Conservation (phyloP, 306 rosid species). For the Leucaena leucocephala region DNA sequence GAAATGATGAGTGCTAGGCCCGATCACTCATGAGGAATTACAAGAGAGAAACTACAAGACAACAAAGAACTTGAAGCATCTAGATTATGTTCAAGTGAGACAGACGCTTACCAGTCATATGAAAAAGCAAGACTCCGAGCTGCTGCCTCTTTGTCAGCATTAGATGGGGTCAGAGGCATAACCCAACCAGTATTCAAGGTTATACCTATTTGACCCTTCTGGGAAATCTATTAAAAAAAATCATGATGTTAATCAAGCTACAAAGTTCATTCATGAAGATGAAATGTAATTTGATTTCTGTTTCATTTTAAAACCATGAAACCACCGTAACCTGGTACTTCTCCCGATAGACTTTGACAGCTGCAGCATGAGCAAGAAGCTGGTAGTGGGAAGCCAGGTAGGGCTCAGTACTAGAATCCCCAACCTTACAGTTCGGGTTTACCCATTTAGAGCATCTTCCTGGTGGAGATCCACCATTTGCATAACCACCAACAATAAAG, state of each 20-base stretch:
- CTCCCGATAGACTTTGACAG: conserved; percentile 48
- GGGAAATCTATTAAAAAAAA: conserved; percentile 40
- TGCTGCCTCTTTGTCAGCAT: conserved; percentile 51
- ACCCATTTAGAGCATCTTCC: conserved; percentile 50
- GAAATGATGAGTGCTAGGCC: conserved; percentile 27
- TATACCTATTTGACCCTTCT: conserved; percentile 66
- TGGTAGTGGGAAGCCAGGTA: conserved; percentile 55
- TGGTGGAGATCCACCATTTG: conserved; percentile 5
- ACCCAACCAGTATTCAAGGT: conserved; percentile 55
- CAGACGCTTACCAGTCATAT: conserved; percentile 54
- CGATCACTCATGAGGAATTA: not conserved
- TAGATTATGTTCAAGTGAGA: conserved; percentile 5
- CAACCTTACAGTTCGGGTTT: conserved; percentile 45
- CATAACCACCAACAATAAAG: conserved; percentile 39
- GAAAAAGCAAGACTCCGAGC: conserved; percentile 50
- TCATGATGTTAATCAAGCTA: not conserved
- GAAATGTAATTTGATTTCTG: not conserved
- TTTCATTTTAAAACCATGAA: not conserved
- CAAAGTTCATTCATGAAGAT: conserved; percentile 8
- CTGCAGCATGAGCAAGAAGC: conserved; percentile 70
- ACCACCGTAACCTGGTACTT: conserved; percentile 50
- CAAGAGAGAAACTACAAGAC: not conserved
- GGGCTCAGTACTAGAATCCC: conserved; percentile 60
- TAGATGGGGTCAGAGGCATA: conserved; percentile 48
- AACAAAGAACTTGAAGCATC: not conserved